Percentiles rank a stretch among this genome's conserved stretches.
Evolutionary conservation across 2,329 filamentous ascomycete genomes (phyloP).

Genomic region (Fusarium agapanthi): DNA sequence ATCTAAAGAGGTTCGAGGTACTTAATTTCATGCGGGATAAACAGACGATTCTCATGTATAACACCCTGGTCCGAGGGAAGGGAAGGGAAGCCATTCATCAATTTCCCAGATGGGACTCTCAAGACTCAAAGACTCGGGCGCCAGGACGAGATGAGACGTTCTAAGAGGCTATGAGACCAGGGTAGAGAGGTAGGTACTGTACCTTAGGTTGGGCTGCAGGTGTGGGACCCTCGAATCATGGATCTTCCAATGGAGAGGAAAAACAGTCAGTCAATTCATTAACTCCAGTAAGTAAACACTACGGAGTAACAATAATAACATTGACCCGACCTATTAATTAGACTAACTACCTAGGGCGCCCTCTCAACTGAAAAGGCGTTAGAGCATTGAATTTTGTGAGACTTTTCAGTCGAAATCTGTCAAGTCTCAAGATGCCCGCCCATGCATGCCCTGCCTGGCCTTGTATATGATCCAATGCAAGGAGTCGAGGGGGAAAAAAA

Average conservation of each 20-base stretch:
- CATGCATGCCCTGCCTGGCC: not conserved
- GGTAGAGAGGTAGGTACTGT: not conserved
- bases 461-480: constrained; percentile 27
- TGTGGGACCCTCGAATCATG: constrained; percentile 30
- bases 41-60: constrained; percentile 16
- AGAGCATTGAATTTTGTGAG: constrained; percentile 5
- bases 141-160: constrained; percentile 43
- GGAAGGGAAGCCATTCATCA: constrained; percentile 18
- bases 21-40: constrained; percentile 13
- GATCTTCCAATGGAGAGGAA: not conserved
- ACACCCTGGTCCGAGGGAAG: constrained; percentile 11
- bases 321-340: constrained; percentile 8
- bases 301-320: not conserved
- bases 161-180: constrained; percentile 6
- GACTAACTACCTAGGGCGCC: constrained; percentile 10
- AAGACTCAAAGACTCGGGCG: constrained; percentile 40
- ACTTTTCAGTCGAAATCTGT: constrained; percentile 14
- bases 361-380: constrained; percentile 8
- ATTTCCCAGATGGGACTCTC: constrained; percentile 20
- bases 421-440: not conserved
- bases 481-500: constrained; percentile 25
- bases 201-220: constrained; percentile 33
- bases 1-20: constrained; percentile 4
- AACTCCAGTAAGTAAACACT: not conserved
- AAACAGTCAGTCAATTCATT: not conserved